These are phyloP conservation scores for Cadophora malorum DNA, from an alignment of 2,329 filamentous ascomycete species.

Conservation along the genomic window DNA sequence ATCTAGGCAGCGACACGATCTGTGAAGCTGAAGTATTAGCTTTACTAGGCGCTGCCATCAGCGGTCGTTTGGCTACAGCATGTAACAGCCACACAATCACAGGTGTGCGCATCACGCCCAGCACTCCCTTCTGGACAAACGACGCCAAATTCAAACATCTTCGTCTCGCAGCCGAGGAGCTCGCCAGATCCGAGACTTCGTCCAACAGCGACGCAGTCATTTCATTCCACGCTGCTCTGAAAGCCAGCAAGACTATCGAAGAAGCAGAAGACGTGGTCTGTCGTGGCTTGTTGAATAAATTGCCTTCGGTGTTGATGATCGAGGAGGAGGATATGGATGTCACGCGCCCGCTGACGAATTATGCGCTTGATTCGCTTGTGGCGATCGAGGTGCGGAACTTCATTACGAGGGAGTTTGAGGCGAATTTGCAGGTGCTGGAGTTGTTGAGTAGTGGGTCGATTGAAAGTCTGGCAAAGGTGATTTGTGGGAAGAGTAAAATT, in stretches of 20 bases:
- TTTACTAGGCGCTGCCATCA: conserved; percentile 58
- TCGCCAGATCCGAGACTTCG: conserved; percentile 44
- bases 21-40: conserved; percentile 62
- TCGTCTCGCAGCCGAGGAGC: conserved; percentile 43
- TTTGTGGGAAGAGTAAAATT: conserved; percentile 52
- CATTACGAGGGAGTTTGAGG: conserved; percentile 51
- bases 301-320: conserved; percentile 57
- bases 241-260: conserved; percentile 50
- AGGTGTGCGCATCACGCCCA: conserved; percentile 57
- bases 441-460: conserved; percentile 59
- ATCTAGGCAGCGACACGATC: conserved; percentile 50
- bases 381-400: conserved; percentile 45
- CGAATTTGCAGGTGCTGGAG: conserved; percentile 58
- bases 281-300: conserved; percentile 54
- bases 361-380: conserved; percentile 46
- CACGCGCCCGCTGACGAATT: conserved; percentile 52
- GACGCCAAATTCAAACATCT: conserved; percentile 62
- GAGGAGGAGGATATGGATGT: conserved; percentile 56
- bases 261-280: conserved; percentile 55
- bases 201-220: conserved; percentile 42
- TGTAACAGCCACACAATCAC: conserved; percentile 61
- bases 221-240: conserved; percentile 54
- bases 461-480: conserved; percentile 54
- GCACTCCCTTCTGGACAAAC: conserved; percentile 57
- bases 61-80: conserved; percentile 49